Evolutionary conservation across 2,329 filamentous ascomycete species (phyloP).

Genomic region (Paradendryphiella salina): DNA sequence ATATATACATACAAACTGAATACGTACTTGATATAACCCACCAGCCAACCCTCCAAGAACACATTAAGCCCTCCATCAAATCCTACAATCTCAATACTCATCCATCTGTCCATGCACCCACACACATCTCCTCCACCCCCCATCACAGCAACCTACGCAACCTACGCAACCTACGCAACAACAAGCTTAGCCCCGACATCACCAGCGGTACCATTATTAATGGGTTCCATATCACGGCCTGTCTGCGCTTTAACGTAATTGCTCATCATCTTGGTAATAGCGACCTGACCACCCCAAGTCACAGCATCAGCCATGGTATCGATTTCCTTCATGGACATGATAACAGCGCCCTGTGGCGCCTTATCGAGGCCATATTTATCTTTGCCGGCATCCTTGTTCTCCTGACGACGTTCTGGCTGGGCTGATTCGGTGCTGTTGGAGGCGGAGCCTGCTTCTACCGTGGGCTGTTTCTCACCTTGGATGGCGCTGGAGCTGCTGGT

Average conservation of each 20-base stretch:
- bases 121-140: neutral
- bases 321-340: slow-evolving; percentile 43
- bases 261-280: slow-evolving; percentile 43
- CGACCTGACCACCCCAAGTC: slow-evolving; percentile 36
- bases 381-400: slow-evolving; percentile 11
- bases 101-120: neutral
- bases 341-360: slow-evolving; percentile 32
- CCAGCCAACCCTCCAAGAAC: too few relatives aligned
- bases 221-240: slow-evolving; percentile 16
- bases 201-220: neutral
- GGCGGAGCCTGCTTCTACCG: slow-evolving; percentile 7
- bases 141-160: neutral
- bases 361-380: slow-evolving; percentile 27
- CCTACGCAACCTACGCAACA: neutral
- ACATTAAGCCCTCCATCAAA: too few relatives aligned
- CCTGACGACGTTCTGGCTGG: slow-evolving; percentile 26
- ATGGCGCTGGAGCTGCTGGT: slow-evolving; percentile 1
- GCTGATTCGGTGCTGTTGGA: slow-evolving; percentile 21
- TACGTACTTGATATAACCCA: too few relatives aligned
- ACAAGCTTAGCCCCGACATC: slow-evolving; percentile 2
- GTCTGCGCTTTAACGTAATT: slow-evolving; percentile 38
- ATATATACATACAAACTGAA: neutral
- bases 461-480: slow-evolving; percentile 9
- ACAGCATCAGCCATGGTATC: slow-evolving; percentile 37
- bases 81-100: neutral